Conservation (phyloP, 2,329 filamentous ascomycete species). For the Scleromitrula shiraiana region DNA sequence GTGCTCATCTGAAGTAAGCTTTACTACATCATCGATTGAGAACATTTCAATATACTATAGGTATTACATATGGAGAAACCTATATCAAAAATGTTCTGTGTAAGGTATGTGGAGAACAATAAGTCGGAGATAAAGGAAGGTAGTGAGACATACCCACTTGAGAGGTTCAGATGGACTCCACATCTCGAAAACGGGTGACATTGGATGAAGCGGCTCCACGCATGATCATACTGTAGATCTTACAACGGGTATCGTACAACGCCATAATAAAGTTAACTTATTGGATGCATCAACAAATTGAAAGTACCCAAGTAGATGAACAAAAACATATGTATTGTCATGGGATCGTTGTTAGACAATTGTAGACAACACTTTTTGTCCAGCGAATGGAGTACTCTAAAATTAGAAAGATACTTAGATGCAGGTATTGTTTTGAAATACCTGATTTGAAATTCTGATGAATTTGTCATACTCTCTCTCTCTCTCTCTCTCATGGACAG, state of each 20-base stretch:
- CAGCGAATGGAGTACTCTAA: too few relatives aligned
- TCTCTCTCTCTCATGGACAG: too few relatives aligned
- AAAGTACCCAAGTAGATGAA: background rate
- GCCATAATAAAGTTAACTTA: background rate
- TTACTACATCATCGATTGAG: conserved; percentile 1
- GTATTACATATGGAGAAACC: background rate
- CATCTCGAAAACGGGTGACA: conserved; percentile 2
- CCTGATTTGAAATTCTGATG: too few relatives aligned
- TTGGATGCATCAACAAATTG: background rate
- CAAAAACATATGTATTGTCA: too few relatives aligned
- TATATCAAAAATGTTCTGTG: background rate
- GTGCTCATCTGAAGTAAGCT: background rate
- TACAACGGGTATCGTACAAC: background rate
- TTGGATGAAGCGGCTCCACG: conserved; percentile 3
- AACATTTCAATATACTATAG: background rate
- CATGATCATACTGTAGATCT: conserved; percentile 8
- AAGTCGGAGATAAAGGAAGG: background rate
- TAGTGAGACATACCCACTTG: conserved; percentile 5
- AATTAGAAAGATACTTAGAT: too few relatives aligned
- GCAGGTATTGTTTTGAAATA: too few relatives aligned
- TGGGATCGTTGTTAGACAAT: background rate
- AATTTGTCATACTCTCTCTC: too few relatives aligned
- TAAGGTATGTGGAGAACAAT: conserved; percentile 2
- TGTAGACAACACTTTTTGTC: too few relatives aligned
- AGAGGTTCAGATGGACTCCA: conserved; percentile 6